These are phyloP conservation scores for Saccharomyces kudriavzevii DNA, from an alignment of 805 yeast species.

Conservation along the genomic window DNA sequence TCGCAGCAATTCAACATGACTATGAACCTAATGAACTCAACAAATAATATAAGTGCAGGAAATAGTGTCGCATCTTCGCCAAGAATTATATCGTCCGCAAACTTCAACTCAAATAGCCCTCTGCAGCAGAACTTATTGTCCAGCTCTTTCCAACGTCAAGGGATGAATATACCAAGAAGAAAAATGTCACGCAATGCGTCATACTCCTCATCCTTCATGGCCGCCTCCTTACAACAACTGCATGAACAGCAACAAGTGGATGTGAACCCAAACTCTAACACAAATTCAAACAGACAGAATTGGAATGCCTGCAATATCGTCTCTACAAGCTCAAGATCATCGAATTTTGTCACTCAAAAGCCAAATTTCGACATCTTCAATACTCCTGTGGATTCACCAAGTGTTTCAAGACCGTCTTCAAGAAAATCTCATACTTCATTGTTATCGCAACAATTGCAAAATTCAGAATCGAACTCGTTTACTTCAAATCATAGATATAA, in stretches of 20 bases:
- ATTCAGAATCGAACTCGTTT: slow-evolving; percentile 6
- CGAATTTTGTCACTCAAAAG: slow-evolving; percentile 9
- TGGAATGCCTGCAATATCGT: slow-evolving; percentile 1
- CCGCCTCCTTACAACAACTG: slow-evolving; percentile 23
- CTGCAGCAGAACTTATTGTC: slow-evolving; percentile 17
- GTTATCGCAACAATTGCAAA: slow-evolving; percentile 29
- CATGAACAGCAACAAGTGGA: slow-evolving; percentile 13
- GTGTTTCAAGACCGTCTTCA: slow-evolving; percentile 10
- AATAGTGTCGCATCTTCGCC: slow-evolving; percentile 29
- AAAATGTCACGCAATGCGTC: slow-evolving; percentile 25
- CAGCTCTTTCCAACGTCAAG: slow-evolving; percentile 20
- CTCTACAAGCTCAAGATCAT: slow-evolving; percentile 13
- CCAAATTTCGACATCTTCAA: slow-evolving; percentile 16
- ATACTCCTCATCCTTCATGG: slow-evolving; percentile 26
- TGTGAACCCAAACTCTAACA: slow-evolving; percentile 9
- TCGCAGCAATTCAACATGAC: background rate
- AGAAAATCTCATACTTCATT: slow-evolving; percentile 27
- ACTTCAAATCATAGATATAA: background rate
- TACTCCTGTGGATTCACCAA: slow-evolving; percentile 11
- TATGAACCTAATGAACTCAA: slow-evolving; percentile 3
- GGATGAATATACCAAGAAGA: slow-evolving; percentile 25
- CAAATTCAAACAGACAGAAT: slow-evolving; percentile 1
- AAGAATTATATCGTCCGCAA: slow-evolving; percentile 9
- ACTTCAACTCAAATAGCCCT: slow-evolving; percentile 12
- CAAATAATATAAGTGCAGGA: slow-evolving; percentile 11